Evolutionary conservation across 495 filamentous ascomycete genomes (phyloP).

Genomic region (Trichoderma erinaceum): DNA sequence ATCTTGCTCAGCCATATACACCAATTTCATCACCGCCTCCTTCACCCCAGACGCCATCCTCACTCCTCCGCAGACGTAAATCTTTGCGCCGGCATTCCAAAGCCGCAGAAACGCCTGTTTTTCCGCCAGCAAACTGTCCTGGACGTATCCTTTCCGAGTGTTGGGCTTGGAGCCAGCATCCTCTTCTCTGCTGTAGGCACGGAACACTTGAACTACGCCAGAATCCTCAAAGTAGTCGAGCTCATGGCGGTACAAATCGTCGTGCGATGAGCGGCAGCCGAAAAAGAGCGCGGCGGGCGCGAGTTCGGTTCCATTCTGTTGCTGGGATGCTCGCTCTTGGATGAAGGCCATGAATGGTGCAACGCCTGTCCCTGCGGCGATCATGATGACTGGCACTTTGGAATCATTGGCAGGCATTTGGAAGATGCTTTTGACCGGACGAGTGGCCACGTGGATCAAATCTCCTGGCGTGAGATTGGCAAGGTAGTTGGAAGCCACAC

Average conservation of each 20-base stretch:
- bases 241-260: conserved; percentile 57
- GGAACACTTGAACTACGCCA: conserved; percentile 51
- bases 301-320: conserved; percentile 45
- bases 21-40: conserved; percentile 36
- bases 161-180: conserved; percentile 16
- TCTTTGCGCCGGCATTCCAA: conserved; percentile 53
- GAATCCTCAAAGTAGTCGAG: conserved; percentile 48
- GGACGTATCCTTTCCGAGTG: conserved; percentile 49
- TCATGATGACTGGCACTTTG: conserved; percentile 60
- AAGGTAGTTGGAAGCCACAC: conserved; percentile 57
- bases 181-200: conserved; percentile 46
- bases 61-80: conserved; percentile 63
- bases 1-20: conserved; percentile 30
- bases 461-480: conserved; percentile 55
- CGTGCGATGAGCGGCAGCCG: conserved; percentile 56
- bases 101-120: conserved; percentile 43
- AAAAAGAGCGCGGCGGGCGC: conserved; percentile 57
- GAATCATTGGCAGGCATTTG: conserved; percentile 55
- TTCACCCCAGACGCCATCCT: conserved; percentile 56
- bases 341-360: conserved; percentile 67
- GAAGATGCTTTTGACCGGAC: conserved; percentile 54
- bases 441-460: conserved; percentile 55
- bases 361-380: conserved; percentile 50
- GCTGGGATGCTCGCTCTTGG: conserved; percentile 56
- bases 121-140: conserved; percentile 53